Base-by-base conservation (phyloP, 192 early-diverging fungal species). In the Coemansia sp. region DNA sequence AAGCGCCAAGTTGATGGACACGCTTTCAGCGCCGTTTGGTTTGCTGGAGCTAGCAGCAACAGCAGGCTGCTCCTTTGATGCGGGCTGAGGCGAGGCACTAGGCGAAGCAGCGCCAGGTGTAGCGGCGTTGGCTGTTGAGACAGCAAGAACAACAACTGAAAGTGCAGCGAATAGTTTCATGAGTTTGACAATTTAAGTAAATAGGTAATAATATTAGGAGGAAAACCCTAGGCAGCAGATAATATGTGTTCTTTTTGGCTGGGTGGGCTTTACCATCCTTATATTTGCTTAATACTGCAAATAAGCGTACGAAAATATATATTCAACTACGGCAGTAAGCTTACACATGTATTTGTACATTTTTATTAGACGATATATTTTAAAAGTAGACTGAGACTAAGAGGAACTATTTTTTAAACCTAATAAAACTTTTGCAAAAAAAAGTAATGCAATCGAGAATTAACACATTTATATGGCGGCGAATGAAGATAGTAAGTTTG, bases 1-100 rank as follows among this genome's bases (percentile, higher is more conserved):
- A 10, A 65, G 45, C 18, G 62, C 56, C 1, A 69, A 20, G 29
- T 69, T 61, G 10, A 66, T 63, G 1, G 69, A 53, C 41, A 59
- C 32, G 20, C 62, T 43, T 11, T 35, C 39, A 3, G 69, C 62
- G 10, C 65, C 41, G 54, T 43, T 72, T 23, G 62, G 22, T 56
- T 68, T 78, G 56, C 63, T 65, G n/a, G 49, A 23, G 22, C 14
- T 29, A 4, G 26, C n/a, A 20, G 45, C 45, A 4, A 3, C 45
- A 13, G 47, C 16, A 43, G 12, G 41, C 41, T 12, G 51, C 16
- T 29, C 58, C 47, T 49, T 60, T 49, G 57, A 54, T 29, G 26
- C 10, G 4, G 38, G 20, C 9, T 58, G 39, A 18, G 55, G 35
- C 29, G 37, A 35, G 4, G 19, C 37, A 56, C 14, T 19, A 54